A percentile compares a stretch with the other conserved stretches of the same genome.
phyloP scores from a whole-genome alignment of 176 grass and related monocot species.

The Echinochloa phyllopogon region DNA sequence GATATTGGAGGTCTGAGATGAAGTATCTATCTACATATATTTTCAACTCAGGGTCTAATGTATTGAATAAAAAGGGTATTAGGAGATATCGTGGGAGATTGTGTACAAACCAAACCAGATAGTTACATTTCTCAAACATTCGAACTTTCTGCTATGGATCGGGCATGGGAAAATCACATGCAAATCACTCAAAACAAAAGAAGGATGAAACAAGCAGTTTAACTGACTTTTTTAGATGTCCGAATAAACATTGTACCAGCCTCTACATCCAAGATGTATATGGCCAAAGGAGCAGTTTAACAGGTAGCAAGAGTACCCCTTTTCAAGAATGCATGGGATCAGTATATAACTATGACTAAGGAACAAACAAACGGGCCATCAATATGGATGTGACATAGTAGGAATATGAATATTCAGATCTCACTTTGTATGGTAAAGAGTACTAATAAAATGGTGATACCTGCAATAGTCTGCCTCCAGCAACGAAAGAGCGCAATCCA shows the following conservation, averaged over 20 bases:
- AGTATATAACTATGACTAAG: not conserved
- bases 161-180: not conserved
- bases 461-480: slow-evolving; percentile 90
- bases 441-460: slow-evolving; percentile 43
- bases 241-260: not conserved
- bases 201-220: not conserved
- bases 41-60: not conserved
- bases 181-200: slow-evolving; percentile 1
- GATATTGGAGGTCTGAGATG: not conserved
- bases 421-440: slow-evolving; percentile 25
- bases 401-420: not conserved
- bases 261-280: not conserved
- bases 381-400: slow-evolving; percentile 1
- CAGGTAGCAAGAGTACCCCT: not conserved
- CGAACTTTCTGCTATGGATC: not conserved
- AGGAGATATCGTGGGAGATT: not conserved
- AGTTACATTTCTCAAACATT: not conserved
- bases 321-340: slow-evolving; percentile 9
- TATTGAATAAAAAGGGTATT: not conserved
- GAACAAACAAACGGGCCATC: not conserved
- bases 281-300: not conserved
- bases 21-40: not conserved
- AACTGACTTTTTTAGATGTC: not conserved
- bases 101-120: not conserved
- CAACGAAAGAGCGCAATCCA: slow-evolving; percentile 86